phyloP scores from a whole-genome alignment of 768 basidiomycete genomes.

The Panus rudis region DNA sequence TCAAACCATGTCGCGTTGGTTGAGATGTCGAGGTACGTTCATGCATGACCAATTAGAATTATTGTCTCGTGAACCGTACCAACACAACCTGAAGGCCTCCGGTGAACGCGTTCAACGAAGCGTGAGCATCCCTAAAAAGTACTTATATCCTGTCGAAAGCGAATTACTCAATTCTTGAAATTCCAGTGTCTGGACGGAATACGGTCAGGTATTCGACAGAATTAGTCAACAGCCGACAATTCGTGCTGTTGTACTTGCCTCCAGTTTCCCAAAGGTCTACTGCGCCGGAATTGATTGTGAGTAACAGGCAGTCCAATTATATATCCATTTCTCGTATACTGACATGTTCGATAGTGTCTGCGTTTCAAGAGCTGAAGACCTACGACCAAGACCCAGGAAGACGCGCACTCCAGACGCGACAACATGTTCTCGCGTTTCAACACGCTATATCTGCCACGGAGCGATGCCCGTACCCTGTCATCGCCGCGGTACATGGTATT shows the following conservation, averaged over 20 bases:
- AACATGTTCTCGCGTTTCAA: constrained; percentile 57
- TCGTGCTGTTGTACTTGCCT: constrained; percentile 68
- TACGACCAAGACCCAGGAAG: constrained; percentile 44
- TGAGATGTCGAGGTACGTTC: constrained; percentile 29
- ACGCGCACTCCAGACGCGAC: constrained; percentile 39
- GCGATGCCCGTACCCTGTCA: constrained; percentile 69
- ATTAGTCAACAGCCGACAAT: constrained; percentile 49
- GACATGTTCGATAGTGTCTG: constrained; percentile 22
- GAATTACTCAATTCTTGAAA: constrained; percentile 2
- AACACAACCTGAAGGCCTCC: constrained; percentile 36
- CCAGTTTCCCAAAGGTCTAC: constrained; percentile 63
- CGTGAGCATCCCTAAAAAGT: constrained; percentile 28
- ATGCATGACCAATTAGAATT: background rate
- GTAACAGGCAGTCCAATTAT: constrained; percentile 11
- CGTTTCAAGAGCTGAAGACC: constrained; percentile 3
- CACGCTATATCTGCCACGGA: constrained; percentile 60
- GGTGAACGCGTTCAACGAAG: constrained; percentile 58
- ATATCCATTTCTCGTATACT: background rate
- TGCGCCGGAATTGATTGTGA: constrained; percentile 80
- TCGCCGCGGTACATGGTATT: constrained; percentile 72
- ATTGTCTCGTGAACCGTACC: background rate
- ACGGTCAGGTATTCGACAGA: constrained; percentile 52
- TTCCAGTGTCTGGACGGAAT: constrained; percentile 68
- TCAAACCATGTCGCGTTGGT: constrained; percentile 33
- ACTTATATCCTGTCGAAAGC: background rate